Evolutionary conservation across 164 flowering plant species (phyloP).

Genomic region (Macadamia integrifolia): DNA sequence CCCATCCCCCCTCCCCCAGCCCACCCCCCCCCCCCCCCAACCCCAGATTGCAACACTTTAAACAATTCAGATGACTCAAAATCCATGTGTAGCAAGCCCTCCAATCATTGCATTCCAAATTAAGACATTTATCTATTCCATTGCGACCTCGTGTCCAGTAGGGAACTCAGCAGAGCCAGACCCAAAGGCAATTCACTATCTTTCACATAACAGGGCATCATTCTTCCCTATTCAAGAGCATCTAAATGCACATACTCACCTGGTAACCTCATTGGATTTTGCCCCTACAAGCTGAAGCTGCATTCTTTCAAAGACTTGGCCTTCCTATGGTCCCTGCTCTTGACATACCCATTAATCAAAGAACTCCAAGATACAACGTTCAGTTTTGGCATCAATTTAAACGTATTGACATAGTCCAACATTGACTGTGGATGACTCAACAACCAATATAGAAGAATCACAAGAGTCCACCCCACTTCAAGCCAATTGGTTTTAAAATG

Average conservation of each 20-base stretch:
- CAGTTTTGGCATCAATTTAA: conserved; percentile 47
- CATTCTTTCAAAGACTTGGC: conserved; percentile 70
- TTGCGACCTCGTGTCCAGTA: conserved; percentile 49
- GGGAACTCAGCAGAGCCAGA: conserved; percentile 52
- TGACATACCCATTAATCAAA: conserved; percentile 80
- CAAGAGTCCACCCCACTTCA: no score
- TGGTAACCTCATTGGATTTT: conserved; percentile 70
- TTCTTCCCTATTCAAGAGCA: conserved; percentile 61
- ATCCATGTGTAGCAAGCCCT: conserved; percentile 78
- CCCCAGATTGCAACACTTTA: conserved; percentile 38
- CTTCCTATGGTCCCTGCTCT: conserved; percentile 48
- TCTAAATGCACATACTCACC: conserved; percentile 94
- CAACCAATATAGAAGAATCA: no score
- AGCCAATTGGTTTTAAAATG: no score
- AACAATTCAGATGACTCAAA: conserved; percentile 52
- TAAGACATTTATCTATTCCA: conserved; percentile 46
- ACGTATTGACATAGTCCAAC: no score
- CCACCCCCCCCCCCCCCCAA: conserved; percentile 4
- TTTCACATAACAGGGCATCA: conserved; percentile 48
- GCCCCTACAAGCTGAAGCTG: conserved; percentile 19
- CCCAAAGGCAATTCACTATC: conserved; percentile 49
- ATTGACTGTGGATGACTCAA: no score
- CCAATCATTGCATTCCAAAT: conserved; percentile 86
- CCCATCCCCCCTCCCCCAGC: no score
- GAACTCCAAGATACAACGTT: conserved; percentile 89